phyloP scores from a whole-genome alignment of 2,329 filamentous ascomycete genomes.

The Albifimbria verrucaria region DNA sequence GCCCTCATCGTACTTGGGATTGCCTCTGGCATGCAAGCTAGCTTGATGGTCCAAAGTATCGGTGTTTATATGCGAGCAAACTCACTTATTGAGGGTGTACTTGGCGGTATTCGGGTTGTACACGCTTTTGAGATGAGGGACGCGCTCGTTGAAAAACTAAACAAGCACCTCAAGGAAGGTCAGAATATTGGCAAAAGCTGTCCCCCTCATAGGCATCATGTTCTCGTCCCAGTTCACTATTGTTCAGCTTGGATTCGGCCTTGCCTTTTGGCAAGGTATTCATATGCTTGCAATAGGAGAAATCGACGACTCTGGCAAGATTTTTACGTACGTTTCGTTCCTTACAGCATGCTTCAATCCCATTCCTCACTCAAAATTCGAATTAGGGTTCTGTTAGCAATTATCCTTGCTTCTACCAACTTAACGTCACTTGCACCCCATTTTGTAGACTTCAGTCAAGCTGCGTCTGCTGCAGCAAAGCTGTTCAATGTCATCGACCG shows the following conservation, averaged over 20 bases:
- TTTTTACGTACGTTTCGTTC: constrained; percentile 29
- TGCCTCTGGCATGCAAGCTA: constrained; percentile 16
- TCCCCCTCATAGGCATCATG: constrained; percentile 24
- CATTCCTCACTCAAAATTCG: neutral
- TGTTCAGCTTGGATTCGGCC: constrained; percentile 32
- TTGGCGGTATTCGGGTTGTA: constrained; percentile 30
- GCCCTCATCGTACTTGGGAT: constrained; percentile 18
- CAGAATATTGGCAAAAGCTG: neutral
- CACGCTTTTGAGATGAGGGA: constrained; percentile 36
- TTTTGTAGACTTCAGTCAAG: constrained; percentile 28
- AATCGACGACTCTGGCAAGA: constrained; percentile 27
- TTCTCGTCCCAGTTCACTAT: constrained; percentile 32
- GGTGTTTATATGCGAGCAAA: constrained; percentile 24
- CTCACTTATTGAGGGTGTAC: constrained; percentile 27
- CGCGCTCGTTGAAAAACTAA: constrained; percentile 29
- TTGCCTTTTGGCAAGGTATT: constrained; percentile 41
- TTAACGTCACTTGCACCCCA: constrained; percentile 29
- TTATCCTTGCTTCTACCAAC: constrained; percentile 29
- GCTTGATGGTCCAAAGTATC: constrained; percentile 25
- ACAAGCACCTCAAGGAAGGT: constrained; percentile 27
- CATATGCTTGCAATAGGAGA: constrained; percentile 29
- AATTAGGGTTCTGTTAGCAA: constrained; percentile 29
- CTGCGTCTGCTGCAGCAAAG: constrained; percentile 25
- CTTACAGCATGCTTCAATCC: neutral
- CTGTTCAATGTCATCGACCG: constrained; percentile 31